Conservation (phyloP, 2,329 filamentous ascomycete species). For the Cytospora piceicola region DNA sequence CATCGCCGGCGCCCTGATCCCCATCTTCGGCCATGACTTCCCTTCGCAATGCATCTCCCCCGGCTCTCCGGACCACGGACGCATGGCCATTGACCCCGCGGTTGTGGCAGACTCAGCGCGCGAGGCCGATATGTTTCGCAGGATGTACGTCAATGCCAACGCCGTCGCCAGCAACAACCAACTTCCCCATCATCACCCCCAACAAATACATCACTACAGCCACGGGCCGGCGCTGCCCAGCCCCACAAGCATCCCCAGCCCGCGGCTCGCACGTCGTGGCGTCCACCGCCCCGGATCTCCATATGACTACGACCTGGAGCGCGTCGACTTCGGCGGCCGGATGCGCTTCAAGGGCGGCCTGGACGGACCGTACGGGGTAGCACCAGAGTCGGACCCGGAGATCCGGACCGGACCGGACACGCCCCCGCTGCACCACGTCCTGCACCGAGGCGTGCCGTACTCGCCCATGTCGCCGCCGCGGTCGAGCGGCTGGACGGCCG, state of each 20-base stretch:
- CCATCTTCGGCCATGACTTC: slow-evolving; percentile 86
- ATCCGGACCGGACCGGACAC: slow-evolving; percentile 32
- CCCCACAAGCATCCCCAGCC: slow-evolving; percentile 32
- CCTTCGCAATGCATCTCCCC: slow-evolving; percentile 70
- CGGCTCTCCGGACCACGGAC: slow-evolving; percentile 64
- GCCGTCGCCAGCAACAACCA: slow-evolving; percentile 23
- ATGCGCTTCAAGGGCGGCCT: slow-evolving; percentile 37
- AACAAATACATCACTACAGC: slow-evolving; percentile 23
- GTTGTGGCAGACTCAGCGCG: slow-evolving; percentile 58
- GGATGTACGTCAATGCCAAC: slow-evolving; percentile 38
- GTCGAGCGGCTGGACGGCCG: slow-evolving; percentile 32
- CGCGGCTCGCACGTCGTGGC: slow-evolving; percentile 20
- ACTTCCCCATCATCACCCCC: slow-evolving; percentile 29
- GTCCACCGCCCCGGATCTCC: slow-evolving; percentile 19
- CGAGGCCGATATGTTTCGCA: slow-evolving; percentile 52
- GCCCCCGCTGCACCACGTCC: slow-evolving; percentile 19
- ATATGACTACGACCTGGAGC: slow-evolving; percentile 30
- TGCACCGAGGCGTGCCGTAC: slow-evolving; percentile 23
- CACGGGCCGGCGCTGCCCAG: slow-evolving; percentile 32
- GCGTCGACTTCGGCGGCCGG: slow-evolving; percentile 33
- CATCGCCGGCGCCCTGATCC: slow-evolving; percentile 84
- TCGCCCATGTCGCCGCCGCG: slow-evolving; percentile 25
- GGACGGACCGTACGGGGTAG: slow-evolving; percentile 44
- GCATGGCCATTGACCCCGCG: slow-evolving; percentile 66
- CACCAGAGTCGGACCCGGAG: slow-evolving; percentile 41